These are phyloP conservation scores for Beauveria asiatica DNA, from an alignment of 2,329 filamentous ascomycete species.

Conservation along the genomic window DNA sequence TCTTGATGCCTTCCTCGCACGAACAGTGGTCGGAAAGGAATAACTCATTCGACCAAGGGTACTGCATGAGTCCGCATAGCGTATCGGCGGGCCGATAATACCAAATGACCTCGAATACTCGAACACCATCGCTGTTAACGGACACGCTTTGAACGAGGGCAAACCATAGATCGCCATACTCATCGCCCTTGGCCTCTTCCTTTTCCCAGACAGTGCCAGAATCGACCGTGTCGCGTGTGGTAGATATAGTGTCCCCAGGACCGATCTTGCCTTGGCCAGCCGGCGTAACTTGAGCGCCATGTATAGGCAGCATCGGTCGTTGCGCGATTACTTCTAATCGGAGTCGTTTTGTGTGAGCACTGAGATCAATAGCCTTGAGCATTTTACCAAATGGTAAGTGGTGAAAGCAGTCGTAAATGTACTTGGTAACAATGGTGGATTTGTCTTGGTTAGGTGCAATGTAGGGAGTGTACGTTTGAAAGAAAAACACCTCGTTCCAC, in stretches of 20 bases:
- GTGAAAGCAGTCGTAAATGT: constrained; percentile 55
- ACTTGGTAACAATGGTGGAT: constrained; percentile 61
- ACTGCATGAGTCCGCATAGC: constrained; percentile 56
- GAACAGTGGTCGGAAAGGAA: constrained; percentile 73
- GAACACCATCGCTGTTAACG: constrained; percentile 23
- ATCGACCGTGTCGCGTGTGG: constrained; percentile 33
- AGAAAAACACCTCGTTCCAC: constrained; percentile 43
- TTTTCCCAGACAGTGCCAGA: constrained; percentile 48
- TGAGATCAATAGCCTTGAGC: constrained; percentile 32
- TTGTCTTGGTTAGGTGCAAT: background rate
- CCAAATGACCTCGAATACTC: constrained; percentile 60
- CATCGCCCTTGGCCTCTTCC: constrained; percentile 32
- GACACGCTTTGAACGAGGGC: constrained; percentile 56
- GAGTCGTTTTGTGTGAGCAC: constrained; percentile 19
- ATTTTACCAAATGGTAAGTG: constrained; percentile 50
- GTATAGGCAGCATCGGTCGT: background rate
- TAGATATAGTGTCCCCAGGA: constrained; percentile 42
- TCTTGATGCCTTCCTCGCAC: constrained; percentile 42
- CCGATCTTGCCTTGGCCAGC: constrained; percentile 25
- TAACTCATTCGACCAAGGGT: constrained; percentile 63
- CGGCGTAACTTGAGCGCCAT: background rate
- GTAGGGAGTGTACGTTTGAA: constrained; percentile 26
- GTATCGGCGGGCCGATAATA: constrained; percentile 66
- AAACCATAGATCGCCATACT: constrained; percentile 53
- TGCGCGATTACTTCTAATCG: constrained; percentile 21